Conservation (phyloP, 2,329 filamentous ascomycete species). For the Exutisphaerella laricina region DNA sequence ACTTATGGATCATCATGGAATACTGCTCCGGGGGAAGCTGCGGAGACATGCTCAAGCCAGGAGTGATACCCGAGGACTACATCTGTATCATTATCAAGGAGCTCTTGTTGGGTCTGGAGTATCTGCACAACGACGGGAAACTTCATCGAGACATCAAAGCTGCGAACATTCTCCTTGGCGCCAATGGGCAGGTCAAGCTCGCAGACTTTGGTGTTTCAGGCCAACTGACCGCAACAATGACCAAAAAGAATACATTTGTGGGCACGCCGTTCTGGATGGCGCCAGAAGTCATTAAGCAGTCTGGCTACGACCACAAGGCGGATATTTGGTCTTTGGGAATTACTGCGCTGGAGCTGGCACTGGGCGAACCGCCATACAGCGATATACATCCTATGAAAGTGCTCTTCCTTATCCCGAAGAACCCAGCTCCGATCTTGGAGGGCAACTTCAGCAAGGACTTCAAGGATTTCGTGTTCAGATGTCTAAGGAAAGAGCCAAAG, state of each 20-base stretch:
- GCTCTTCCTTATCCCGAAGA: constrained; percentile 92
- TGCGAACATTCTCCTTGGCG: constrained; percentile 83
- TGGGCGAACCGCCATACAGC: constrained; percentile 88
- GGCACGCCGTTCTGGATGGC: constrained; percentile 99
- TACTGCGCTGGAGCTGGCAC: constrained; percentile 84
- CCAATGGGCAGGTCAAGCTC: constrained; percentile 92
- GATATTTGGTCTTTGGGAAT: constrained; percentile 98
- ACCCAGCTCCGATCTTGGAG: constrained; percentile 69
- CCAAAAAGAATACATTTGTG: constrained; percentile 98
- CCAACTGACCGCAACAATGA: constrained; percentile 95
- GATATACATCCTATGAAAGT: constrained; percentile 99
- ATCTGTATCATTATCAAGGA: constrained; percentile 94
- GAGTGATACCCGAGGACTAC: constrained; percentile 85
- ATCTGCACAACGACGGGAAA: constrained; percentile 92
- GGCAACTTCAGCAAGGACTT: constrained; percentile 46
- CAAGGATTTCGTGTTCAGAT: constrained; percentile 54
- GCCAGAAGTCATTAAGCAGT: constrained; percentile 97
- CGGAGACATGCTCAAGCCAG: constrained; percentile 91
- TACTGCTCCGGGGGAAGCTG: constrained; percentile 97
- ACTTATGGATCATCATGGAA: constrained; percentile 99
- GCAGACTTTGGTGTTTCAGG: constrained; percentile 97
- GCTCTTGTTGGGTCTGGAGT: constrained; percentile 81
- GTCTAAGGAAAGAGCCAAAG: constrained; percentile 80
- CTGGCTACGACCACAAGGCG: constrained; percentile 94
- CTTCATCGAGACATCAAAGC: constrained; percentile 97